Base-by-base conservation (phyloP, 495 filamentous ascomycete species). In the Penicillium lividum region DNA sequence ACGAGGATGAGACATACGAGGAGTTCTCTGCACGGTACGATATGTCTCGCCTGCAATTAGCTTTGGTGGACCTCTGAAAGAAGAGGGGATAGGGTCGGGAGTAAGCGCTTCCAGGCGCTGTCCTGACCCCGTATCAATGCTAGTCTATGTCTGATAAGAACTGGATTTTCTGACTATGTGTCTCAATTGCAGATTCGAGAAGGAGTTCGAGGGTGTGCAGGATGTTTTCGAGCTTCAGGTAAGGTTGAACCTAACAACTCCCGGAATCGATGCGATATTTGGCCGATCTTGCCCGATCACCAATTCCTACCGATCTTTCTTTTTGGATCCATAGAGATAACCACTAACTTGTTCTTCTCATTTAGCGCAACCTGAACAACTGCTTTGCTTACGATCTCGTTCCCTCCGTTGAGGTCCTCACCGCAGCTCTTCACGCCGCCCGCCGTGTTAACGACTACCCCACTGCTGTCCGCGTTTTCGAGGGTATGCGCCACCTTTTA, bases 181-280 rank as follows among this genome's bases (percentile, higher is more conserved):
- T 58, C 65, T 50, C 52, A 70, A 73, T 68, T 56, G 54, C 69
- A 99, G 94, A 79, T 99, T 96, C 73, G 94, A 98, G 85, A 96
- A 96, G 83, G 94, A 99, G 79, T 99, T 99, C 76, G 93, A 99
- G 44, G 75, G 77, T 71, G 94, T 99, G 52, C 90, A 98, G 78
- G 94, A 99, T 81, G 94, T 97, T 65, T 99, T 99, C 79, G 94
- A 99, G 85, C 89, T 99, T 68, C 94, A 98, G 91, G 93, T 96
- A 87, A 72, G 84, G 58, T 29, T 47, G 25, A 50, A 59, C 22
- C 46, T 56, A 49, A 51, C 56, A 44, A 30, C 44, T 15, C 30
- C 28, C n/a, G 11, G 38, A 30, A 40, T 3, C n/a, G 43, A 56
- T 59, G 56, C 59, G 59, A 59, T 53, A 54, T 61, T 36, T 30